Base-by-base conservation (phyloP, 805 yeast species). In the Saturnispora quitensis region DNA sequence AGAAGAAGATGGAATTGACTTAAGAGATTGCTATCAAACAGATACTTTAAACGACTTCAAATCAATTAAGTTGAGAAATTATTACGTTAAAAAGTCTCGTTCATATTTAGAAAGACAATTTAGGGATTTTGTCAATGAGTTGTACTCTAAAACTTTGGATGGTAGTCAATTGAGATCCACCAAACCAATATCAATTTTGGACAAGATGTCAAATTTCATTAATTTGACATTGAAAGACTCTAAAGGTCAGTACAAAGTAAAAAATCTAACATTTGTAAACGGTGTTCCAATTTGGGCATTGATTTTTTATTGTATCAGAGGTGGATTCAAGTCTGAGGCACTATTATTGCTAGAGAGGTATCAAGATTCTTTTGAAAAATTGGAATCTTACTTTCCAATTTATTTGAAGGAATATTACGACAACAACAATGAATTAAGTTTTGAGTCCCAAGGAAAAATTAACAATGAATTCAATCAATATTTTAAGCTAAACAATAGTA, bases 211-310 rank as follows among this genome's bases (percentile, higher is more conserved):
- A 45, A 48, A 84, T 48, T 76, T 86, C 61, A 66, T 79, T 61
- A 74, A 80, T 53, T 52, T 69, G 66, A 60, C 78, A 67, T 62
- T 68, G 66, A 54, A 65, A 47, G 59, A 80, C 78, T 59, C 35
- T 53, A 53, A 48, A 58, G 61, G 20, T 67, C 8, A 71, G 33
- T 75, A 85, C 82, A 74, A 73, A 51, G 59, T 75, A 36, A 71
- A 73, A n/a, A 76, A 77, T 54, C 60, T 86, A 46, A 75, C 84
- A 40, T 70, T 84, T 50, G 82, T 89, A 24, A 90, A 91, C 67
- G 89, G 89, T 17, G 72, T 78, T 1, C 98, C 98, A 9, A 78
- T 93, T n/a, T 91, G 99, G 99, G 96, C 97, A 0, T 69, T 89
- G 38, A 69, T 93, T 10, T 93, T 85, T 64, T 91, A 87, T 66